Conservation (phyloP, 192 early-diverging fungal species). For the Geranomyces michiganensis region DNA sequence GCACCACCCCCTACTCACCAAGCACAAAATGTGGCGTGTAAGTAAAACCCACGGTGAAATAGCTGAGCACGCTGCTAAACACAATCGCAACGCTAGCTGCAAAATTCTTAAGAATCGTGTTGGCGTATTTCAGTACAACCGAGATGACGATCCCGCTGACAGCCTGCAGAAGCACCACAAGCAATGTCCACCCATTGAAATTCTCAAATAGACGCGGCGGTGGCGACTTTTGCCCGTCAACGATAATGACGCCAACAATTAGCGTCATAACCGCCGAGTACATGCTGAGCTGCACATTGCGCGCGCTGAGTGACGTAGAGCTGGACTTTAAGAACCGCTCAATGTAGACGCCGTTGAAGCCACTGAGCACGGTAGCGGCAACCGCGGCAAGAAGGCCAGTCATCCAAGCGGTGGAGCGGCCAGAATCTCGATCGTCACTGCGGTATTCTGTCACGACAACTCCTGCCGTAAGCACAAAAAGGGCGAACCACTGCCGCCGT, state of each 20-base stretch:
- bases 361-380: neutral
- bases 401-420: neutral
- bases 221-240: neutral
- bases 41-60: neutral
- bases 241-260: neutral
- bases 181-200: slow-evolving; percentile 3
- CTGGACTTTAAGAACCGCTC: slow-evolving; percentile 10
- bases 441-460: slow-evolving; percentile 9
- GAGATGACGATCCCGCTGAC: slow-evolving; percentile 9
- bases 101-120: slow-evolving; percentile 11
- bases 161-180: neutral
- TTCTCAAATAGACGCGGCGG: neutral
- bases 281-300: slow-evolving; percentile 9
- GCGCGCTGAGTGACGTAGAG: neutral
- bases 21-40: slow-evolving; percentile 6
- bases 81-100: slow-evolving; percentile 8
- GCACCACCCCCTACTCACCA: too few relatives aligned
- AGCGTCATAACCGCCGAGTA: neutral
- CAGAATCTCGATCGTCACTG: neutral
- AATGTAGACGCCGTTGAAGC: slow-evolving; percentile 17
- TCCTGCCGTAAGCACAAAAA: neutral
- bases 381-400: neutral
- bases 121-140: slow-evolving; percentile 12
- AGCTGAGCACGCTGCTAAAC: slow-evolving; percentile 1
- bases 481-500: slow-evolving; percentile 11